Percentiles rank a stretch among this genome's conserved stretches.
Conservation (phyloP, 352 stramenopile species). For the Phytophthora aleatoria region DNA sequence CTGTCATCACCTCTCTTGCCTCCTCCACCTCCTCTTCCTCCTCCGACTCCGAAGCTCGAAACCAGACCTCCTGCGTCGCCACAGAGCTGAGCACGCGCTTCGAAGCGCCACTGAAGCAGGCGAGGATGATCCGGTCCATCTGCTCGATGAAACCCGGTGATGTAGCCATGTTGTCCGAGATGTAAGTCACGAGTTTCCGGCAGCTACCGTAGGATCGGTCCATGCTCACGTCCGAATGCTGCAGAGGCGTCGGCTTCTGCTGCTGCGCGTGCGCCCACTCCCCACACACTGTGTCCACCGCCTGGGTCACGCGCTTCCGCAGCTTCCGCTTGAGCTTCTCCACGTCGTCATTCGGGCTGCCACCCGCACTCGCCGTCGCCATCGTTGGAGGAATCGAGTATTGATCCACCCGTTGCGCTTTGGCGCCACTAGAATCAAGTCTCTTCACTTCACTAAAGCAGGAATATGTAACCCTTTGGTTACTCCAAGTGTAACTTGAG, state of each 20-base stretch:
- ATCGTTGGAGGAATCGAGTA: neutral
- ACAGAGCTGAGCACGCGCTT: constrained; percentile 51
- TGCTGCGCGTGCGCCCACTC: constrained; percentile 36
- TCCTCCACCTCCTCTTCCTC: neutral
- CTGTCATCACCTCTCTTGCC: neutral
- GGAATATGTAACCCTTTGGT: neutral
- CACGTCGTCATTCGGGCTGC: constrained; percentile 1
- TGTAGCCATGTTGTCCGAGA: constrained; percentile 60
- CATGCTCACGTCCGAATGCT: constrained; percentile 31
- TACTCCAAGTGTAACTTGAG: neutral
- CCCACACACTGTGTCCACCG: constrained; percentile 49
- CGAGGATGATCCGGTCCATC: constrained; percentile 72
- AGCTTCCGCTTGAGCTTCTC: constrained; percentile 33
- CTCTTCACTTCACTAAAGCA: constrained; percentile 2
- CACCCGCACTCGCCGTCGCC: constrained; percentile 8
- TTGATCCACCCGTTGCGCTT: constrained; percentile 7
- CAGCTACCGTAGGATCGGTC: constrained; percentile 57
- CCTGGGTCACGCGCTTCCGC: constrained; percentile 44
- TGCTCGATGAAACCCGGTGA: constrained; percentile 59
- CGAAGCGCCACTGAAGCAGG: constrained; percentile 63
- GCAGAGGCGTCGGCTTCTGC: constrained; percentile 1
- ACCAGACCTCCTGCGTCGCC: constrained; percentile 61
- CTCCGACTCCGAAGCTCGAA: constrained; percentile 16
- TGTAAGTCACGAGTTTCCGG: constrained; percentile 56
- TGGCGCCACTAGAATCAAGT: constrained; percentile 1